Evolutionary conservation across 1,284 basidiomycete species (phyloP).

Genomic region (Pascua sp.): DNA sequence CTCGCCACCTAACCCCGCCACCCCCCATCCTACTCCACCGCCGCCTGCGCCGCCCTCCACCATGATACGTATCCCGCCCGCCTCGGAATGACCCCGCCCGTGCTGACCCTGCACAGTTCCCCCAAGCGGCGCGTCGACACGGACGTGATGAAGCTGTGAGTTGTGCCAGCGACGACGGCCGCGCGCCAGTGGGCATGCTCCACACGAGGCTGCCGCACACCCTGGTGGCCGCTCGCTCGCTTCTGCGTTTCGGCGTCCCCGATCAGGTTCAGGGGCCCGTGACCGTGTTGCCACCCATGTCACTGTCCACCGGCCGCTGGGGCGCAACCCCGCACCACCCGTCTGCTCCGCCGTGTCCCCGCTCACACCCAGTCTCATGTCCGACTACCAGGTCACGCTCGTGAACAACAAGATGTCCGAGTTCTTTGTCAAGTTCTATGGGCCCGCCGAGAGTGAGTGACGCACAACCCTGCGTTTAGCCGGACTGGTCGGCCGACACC

Average conservation of each 20-base stretch:
- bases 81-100: neutral
- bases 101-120: conserved; percentile 54
- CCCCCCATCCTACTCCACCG: neutral
- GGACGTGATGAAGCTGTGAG: conserved; percentile 98
- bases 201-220: too few relatives aligned
- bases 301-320: neutral
- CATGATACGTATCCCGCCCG: conserved; percentile 33
- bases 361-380: conserved; percentile 70
- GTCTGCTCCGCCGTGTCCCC: neutral
- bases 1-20: neutral
- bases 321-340: too few relatives aligned
- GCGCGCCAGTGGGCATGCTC: too few relatives aligned
- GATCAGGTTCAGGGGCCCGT: too few relatives aligned
- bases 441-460: conserved; percentile 85
- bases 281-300: conserved; percentile 11
- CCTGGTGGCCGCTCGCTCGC: too few relatives aligned
- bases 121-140: conserved; percentile 95
- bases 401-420: conserved; percentile 99
- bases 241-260: too few relatives aligned
- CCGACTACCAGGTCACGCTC: conserved; percentile 92
- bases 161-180: conserved; percentile 13
- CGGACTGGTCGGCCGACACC: too few relatives aligned
- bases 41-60: conserved; percentile 5
- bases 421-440: conserved; percentile 94
- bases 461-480: too few relatives aligned